Conservation (phyloP, 163 green algal species). For the Scenedesmus sp. region DNA sequence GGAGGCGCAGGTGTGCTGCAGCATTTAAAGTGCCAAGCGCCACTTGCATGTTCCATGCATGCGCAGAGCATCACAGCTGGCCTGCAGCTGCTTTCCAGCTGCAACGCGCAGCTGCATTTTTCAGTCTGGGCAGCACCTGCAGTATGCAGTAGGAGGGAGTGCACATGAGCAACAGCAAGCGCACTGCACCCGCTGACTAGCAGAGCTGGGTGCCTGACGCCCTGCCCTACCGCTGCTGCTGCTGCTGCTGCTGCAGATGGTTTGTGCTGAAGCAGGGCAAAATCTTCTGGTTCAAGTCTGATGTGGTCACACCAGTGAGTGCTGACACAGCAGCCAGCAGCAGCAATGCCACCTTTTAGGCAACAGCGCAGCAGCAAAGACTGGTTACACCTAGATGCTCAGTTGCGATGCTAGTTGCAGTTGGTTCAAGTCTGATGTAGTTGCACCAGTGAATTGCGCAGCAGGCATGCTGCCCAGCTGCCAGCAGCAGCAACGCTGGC, state of each 20-base stretch:
- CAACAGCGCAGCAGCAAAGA: not conserved
- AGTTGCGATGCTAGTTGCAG: not conserved
- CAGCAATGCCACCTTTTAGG: not conserved
- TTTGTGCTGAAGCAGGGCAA: slow-evolving; percentile 99
- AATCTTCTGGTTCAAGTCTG: slow-evolving; percentile 99
- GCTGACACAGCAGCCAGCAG: not conserved
- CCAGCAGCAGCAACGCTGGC: too few relatives aligned
- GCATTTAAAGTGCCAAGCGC: not conserved
- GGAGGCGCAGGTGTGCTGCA: slow-evolving; percentile 81
- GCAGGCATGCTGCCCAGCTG: not conserved
- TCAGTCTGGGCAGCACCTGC: not conserved
- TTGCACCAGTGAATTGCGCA: not conserved
- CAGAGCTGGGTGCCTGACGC: not conserved
- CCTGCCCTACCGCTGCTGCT: not conserved
- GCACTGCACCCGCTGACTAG: too few relatives aligned
- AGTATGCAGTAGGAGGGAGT: not conserved
- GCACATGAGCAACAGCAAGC: not conserved
- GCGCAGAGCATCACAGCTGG: not conserved
- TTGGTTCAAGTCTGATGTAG: too few relatives aligned
- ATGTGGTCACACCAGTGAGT: slow-evolving; percentile 85
- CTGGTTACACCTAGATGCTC: not conserved
- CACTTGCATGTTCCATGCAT: not conserved
- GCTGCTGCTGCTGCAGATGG: slow-evolving; percentile 78
- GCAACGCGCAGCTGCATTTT: not conserved
- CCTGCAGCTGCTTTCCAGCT: not conserved